phyloP scores from a whole-genome alignment of 2,329 filamentous ascomycete genomes.

The Tolypocladium nubicola region DNA sequence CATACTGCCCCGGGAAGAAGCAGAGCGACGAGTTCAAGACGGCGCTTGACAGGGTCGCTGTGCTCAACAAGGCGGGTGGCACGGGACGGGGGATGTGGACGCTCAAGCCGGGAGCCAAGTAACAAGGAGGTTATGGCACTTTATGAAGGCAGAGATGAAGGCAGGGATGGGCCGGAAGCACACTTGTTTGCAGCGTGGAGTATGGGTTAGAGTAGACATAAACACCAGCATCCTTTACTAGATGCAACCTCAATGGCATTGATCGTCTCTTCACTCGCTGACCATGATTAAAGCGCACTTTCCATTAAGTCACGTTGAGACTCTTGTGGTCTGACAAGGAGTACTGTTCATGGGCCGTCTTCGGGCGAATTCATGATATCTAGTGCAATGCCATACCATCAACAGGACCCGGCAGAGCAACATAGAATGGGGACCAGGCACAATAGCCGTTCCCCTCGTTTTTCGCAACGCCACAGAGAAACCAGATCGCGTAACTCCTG shows the following conservation, averaged over 20 bases:
- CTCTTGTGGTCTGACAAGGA: constrained; percentile 15
- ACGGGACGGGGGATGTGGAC: constrained; percentile 45
- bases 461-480: constrained; percentile 56
- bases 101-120: constrained; percentile 26
- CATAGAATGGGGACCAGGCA: constrained; percentile 53
- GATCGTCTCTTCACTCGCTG: not conserved
- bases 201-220: not conserved
- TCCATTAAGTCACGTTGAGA: constrained; percentile 2
- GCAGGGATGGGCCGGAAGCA: not conserved
- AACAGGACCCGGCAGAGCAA: constrained; percentile 29
- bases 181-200: not conserved
- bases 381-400: constrained; percentile 18
- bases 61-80: constrained; percentile 48
- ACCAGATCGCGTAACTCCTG: constrained; percentile 35
- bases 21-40: constrained; percentile 72
- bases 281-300: not conserved
- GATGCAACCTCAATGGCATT: not conserved
- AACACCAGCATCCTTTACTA: not conserved
- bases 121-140: not conserved
- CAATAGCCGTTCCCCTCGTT: constrained; percentile 61
- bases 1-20: constrained; percentile 54
- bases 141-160: too few species aligned
- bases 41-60: constrained; percentile 68
- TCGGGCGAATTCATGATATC: constrained; percentile 33
- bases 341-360: constrained; percentile 30